These are phyloP conservation scores for Nemania abortiva DNA, from an alignment of 2,329 filamentous ascomycete genomes.

Conservation along the genomic window DNA sequence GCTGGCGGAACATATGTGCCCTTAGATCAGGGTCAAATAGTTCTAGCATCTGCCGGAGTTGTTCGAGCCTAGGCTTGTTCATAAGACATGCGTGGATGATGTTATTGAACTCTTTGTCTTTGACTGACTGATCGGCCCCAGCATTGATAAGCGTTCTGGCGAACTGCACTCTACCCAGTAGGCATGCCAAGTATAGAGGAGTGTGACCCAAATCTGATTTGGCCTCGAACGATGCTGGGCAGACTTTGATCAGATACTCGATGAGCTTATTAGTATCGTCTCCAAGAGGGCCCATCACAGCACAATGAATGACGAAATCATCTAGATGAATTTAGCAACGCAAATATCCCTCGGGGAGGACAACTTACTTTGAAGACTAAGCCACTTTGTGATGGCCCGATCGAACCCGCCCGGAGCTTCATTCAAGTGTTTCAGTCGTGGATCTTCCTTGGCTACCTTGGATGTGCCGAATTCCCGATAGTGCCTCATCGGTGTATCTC, in stretches of 20 bases:
- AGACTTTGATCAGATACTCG: slow-evolving; percentile 72
- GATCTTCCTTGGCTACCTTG: slow-evolving; percentile 70
- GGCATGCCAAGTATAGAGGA: slow-evolving; percentile 76
- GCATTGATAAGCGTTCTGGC: slow-evolving; percentile 72
- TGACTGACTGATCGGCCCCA: slow-evolving; percentile 76
- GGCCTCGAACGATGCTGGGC: slow-evolving; percentile 72
- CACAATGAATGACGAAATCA: slow-evolving; percentile 75
- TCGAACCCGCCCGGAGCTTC: slow-evolving; percentile 73
- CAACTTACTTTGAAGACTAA: slow-evolving; percentile 68
- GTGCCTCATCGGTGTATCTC: slow-evolving; percentile 73
- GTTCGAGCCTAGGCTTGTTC: slow-evolving; percentile 50
- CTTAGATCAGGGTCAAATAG: slow-evolving; percentile 70
- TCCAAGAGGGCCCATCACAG: slow-evolving; percentile 61
- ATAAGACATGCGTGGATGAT: slow-evolving; percentile 71
- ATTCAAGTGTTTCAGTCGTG: slow-evolving; percentile 71
- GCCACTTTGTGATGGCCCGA: slow-evolving; percentile 71
- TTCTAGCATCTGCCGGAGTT: slow-evolving; percentile 63
- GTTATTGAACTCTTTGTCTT: slow-evolving; percentile 73
- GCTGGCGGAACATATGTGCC: slow-evolving; percentile 68
- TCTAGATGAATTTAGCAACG: slow-evolving; percentile 55
- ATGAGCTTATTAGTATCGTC: slow-evolving; percentile 66
- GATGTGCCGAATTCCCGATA: slow-evolving; percentile 76
- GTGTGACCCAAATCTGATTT: slow-evolving; percentile 71
- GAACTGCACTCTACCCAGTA: slow-evolving; percentile 64
- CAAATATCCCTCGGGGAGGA: neutral